Evolutionary conservation across 2,329 filamentous ascomycete species (phyloP).

Genomic region (Corinectria fuckeliana): DNA sequence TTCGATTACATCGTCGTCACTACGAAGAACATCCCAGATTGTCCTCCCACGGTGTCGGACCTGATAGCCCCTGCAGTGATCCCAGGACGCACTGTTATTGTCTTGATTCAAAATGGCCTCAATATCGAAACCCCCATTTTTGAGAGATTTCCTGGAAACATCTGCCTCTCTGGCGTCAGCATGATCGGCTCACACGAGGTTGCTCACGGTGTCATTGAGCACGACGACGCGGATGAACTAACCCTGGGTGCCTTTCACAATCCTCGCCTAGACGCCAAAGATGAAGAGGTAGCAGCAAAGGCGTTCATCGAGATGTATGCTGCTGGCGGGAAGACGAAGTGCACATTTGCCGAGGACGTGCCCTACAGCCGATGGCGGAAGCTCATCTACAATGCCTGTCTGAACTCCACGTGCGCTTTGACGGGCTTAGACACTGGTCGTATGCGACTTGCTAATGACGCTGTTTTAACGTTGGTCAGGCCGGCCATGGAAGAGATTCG

Average conservation of each 20-base stretch:
- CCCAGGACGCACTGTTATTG: neutral
- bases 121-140: neutral
- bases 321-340: neutral
- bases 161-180: neutral
- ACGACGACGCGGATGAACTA: neutral
- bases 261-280: neutral
- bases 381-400: constrained; percentile 5
- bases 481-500: constrained; percentile 6
- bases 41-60: neutral
- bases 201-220: neutral
- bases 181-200: constrained; percentile 1
- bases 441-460: neutral
- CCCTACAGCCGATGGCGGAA: constrained; percentile 2
- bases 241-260: constrained; percentile 2
- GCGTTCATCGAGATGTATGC: constrained; percentile 1
- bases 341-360: neutral
- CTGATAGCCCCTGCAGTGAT: neutral
- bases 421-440: neutral
- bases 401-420: neutral
- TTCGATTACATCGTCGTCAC: constrained; percentile 6
- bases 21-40: neutral
- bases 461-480: neutral
- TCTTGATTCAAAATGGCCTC: constrained; percentile 3
- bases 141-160: constrained; percentile 1
- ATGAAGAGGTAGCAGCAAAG: neutral